These are phyloP conservation scores for Athelia sp. DNA, from an alignment of 1,284 basidiomycete genomes.

Conservation along the genomic window DNA sequence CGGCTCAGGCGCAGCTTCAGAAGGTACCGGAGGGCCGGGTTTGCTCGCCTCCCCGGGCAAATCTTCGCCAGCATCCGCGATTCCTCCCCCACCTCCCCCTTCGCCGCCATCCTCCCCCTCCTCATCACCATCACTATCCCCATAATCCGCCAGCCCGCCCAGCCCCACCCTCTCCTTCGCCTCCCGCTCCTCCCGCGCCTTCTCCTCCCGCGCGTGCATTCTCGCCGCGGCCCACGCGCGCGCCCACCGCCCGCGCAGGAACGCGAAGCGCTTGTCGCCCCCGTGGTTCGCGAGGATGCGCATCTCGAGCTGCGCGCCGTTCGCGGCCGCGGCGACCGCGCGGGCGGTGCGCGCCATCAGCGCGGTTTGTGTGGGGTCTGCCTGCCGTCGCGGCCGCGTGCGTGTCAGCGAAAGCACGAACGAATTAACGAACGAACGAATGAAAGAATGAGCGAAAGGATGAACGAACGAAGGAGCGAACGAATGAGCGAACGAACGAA, in stretches of 20 bases:
- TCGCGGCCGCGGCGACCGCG: constrained; percentile 64
- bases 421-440: too few relatives aligned
- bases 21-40: not conserved
- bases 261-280: constrained; percentile 65
- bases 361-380: constrained; percentile 55
- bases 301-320: constrained; percentile 76
- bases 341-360: constrained; percentile 75
- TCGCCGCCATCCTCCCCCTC: constrained; percentile 27
- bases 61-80: constrained; percentile 8
- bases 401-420: too few relatives aligned
- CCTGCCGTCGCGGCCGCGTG: too few relatives aligned
- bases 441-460: too few relatives aligned
- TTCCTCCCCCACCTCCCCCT: constrained; percentile 18
- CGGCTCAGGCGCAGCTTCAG: constrained; percentile 1
- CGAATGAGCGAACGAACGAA: too few relatives aligned
- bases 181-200: constrained; percentile 24
- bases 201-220: constrained; percentile 33
- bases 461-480: constrained; percentile 1
- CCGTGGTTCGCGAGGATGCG: constrained; percentile 86
- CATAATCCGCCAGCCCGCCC: constrained; percentile 54
- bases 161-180: constrained; percentile 28
- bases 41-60: constrained; percentile 5
- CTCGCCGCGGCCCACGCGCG: constrained; percentile 54
- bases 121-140: constrained; percentile 43
- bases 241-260: constrained; percentile 72